These are phyloP conservation scores for Casuarina glauca DNA, from an alignment of 306 rosid species.

Conservation along the genomic window DNA sequence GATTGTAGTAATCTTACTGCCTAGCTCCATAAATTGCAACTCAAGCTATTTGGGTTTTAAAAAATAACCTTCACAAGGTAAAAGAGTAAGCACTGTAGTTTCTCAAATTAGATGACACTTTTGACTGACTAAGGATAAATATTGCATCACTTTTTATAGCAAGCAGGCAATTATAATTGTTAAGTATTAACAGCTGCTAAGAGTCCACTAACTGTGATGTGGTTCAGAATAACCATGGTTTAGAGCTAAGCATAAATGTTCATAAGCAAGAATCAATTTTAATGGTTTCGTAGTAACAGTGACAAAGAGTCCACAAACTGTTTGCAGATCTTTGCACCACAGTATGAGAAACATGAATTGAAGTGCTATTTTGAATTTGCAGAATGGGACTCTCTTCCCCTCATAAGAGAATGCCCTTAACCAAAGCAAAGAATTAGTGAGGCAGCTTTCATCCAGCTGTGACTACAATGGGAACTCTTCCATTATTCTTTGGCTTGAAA, in stretches of 20 bases:
- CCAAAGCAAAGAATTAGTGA: neutral
- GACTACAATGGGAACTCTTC: neutral
- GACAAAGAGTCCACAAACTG: neutral
- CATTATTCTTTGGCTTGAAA: too few relatives aligned
- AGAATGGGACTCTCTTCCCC: neutral
- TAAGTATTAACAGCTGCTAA: neutral
- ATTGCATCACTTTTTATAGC: too few relatives aligned
- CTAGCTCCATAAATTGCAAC: neutral
- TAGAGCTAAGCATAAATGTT: too few relatives aligned
- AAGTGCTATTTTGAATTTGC: neutral
- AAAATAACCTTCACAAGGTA: neutral
- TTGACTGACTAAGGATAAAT: neutral
- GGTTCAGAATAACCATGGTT: too few relatives aligned
- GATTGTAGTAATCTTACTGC: neutral
- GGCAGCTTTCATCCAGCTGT: neutral
- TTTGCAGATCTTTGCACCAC: neutral
- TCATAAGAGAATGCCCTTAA: neutral
- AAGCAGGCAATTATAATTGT: neutral
- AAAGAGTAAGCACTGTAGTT: neutral
- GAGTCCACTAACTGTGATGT: neutral
- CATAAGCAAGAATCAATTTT: neutral
- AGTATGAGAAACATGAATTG: neutral
- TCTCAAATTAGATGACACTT: too few relatives aligned
- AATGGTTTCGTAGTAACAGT: neutral
- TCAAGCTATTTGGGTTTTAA: neutral